Percentiles rank a stretch among this genome's conserved stretches.
phyloP scores from a whole-genome alignment of 371 early-diverging fungal genomes.

The Mortierella sp. region DNA sequence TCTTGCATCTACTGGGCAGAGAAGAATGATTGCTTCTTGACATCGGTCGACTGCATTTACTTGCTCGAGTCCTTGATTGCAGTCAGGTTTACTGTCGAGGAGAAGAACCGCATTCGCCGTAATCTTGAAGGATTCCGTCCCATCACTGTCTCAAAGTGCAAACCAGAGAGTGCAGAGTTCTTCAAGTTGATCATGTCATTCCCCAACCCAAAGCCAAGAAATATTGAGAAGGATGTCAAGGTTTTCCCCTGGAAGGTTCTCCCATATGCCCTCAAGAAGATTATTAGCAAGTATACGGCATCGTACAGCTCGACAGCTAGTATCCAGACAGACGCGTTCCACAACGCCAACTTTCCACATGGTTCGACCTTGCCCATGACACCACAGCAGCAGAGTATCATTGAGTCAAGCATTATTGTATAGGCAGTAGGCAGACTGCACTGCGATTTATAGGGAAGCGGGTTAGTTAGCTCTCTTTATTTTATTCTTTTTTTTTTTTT shows the following conservation, averaged over 20 bases:
- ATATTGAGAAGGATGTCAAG: conserved; percentile 90
- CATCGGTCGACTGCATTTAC: conserved; percentile 85
- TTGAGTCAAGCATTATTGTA: conserved; percentile 47
- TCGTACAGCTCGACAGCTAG: conserved; percentile 64
- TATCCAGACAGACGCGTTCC: conserved; percentile 64
- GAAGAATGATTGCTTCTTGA: conserved; percentile 80
- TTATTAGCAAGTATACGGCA: conserved; percentile 77
- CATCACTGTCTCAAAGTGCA: conserved; percentile 82
- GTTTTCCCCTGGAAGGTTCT: conserved; percentile 83
- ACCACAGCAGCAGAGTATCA: conserved; percentile 46
- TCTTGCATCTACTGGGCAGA: conserved; percentile 90
- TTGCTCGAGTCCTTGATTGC: conserved; percentile 81
- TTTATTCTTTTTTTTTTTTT: conserved; percentile 7
- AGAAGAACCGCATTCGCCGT: conserved; percentile 88
- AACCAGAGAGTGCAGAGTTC: conserved; percentile 79
- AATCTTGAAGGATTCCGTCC: conserved; percentile 88
- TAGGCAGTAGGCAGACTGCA: not conserved
- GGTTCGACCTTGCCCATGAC: conserved; percentile 54
- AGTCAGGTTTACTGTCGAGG: conserved; percentile 83
- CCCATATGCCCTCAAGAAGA: conserved; percentile 77
- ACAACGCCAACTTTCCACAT: conserved; percentile 54
- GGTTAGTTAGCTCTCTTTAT: not conserved
- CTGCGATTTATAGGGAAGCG: not conserved
- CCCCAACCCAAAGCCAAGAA: conserved; percentile 86
- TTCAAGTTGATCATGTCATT: conserved; percentile 88